These are phyloP conservation scores for Viola odorata DNA, from an alignment of 345 rosid genomes.

Conservation along the genomic window DNA sequence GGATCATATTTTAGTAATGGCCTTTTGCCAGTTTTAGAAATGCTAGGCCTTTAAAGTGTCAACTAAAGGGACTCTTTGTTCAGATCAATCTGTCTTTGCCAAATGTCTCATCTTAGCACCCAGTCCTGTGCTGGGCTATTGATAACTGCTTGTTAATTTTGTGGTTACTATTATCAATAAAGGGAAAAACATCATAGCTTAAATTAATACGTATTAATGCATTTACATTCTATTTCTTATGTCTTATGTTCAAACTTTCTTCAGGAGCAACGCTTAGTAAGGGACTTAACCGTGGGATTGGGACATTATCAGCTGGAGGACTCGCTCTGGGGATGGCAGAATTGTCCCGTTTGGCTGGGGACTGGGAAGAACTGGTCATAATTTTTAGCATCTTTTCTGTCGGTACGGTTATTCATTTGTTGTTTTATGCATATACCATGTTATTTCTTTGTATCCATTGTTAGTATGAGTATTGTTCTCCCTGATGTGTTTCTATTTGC, in stretches of 20 bases:
- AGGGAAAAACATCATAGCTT: no score
- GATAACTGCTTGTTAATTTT: no score
- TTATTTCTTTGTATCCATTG: constrained; percentile 8
- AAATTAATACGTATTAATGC: no score
- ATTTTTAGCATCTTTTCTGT: constrained; percentile 63
- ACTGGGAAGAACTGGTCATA: constrained; percentile 62
- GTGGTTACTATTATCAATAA: no score
- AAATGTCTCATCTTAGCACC: no score
- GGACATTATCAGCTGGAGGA: constrained; percentile 92
- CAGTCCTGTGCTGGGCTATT: no score
- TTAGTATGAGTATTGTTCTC: constrained; percentile 4
- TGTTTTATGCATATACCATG: background rate
- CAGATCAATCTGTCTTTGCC: no score
- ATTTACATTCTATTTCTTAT: background rate
- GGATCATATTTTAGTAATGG: no score
- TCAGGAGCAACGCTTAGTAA: constrained; percentile 92
- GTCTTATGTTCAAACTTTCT: background rate
- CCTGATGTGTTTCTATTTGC: constrained; percentile 24
- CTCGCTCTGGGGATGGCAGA: constrained; percentile 86
- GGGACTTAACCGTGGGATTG: constrained; percentile 83
- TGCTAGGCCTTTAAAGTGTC: no score
- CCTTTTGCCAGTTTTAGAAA: no score
- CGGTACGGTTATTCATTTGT: constrained; percentile 34
- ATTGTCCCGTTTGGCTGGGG: constrained; percentile 57
- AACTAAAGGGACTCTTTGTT: no score